phyloP scores from a whole-genome alignment of 208 protist species.

The Trypanosoma caninum region DNA sequence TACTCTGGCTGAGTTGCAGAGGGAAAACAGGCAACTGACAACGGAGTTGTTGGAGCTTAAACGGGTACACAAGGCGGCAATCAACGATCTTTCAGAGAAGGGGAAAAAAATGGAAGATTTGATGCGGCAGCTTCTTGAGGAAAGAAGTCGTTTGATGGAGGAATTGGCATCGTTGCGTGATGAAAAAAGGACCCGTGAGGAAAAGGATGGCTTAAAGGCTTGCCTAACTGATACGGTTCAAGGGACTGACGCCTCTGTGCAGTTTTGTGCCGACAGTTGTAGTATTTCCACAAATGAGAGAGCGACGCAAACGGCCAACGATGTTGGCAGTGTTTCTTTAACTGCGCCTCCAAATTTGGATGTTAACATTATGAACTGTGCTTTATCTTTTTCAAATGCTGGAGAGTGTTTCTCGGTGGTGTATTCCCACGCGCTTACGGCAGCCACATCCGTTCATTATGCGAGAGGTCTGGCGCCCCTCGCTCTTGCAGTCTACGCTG shows the following conservation, averaged over 20 bases:
- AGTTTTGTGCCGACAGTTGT: not conserved
- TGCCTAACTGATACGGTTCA: not conserved
- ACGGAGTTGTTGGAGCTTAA: not conserved
- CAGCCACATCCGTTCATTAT: not conserved
- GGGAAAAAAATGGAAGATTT: conserved; percentile 17
- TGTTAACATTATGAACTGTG: not conserved
- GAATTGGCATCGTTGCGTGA: not conserved
- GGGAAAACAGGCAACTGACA: conserved; percentile 1
- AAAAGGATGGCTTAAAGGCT: not conserved
- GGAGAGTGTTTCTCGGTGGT: not conserved
- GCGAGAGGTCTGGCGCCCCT: not conserved
- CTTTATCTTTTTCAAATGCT: not conserved
- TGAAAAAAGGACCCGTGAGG: not conserved
- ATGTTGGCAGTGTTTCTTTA: not conserved
- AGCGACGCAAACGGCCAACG: not conserved
- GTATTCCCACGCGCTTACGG: not conserved
- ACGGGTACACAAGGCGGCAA: not conserved
- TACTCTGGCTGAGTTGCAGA: not conserved
- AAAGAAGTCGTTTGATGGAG: conserved; percentile 8
- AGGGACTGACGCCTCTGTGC: not conserved
- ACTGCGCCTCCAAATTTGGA: not conserved
- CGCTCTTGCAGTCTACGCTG: conserved; percentile 4
- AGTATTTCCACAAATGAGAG: not conserved
- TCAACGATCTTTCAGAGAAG: conserved; percentile 8
- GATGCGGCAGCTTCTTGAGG: conserved; percentile 18